Evolutionary conservation across 345 rosid genomes (phyloP).

Genomic region (Citropsis articulata): DNA sequence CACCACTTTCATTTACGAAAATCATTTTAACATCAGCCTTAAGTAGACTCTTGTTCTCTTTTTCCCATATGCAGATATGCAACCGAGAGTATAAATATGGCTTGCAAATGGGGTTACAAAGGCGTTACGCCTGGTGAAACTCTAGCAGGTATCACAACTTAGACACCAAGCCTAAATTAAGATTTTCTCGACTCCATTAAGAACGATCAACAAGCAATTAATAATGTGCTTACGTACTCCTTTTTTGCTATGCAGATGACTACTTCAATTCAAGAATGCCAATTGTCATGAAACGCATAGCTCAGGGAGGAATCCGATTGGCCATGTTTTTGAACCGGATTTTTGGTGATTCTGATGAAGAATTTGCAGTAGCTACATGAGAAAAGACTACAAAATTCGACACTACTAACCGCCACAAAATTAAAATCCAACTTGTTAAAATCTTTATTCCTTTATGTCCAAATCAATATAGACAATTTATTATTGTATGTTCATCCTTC

Average conservation of each 20-base stretch:
- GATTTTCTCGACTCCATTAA: neutral
- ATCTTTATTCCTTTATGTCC: neutral
- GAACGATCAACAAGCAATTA: neutral
- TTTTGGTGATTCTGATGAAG: slow-evolving; percentile 44
- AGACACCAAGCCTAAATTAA: neutral
- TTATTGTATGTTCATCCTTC: neutral
- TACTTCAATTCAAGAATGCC: slow-evolving; percentile 87
- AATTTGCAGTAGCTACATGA: slow-evolving; percentile 50
- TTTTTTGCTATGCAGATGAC: slow-evolving; percentile 47
- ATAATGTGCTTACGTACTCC: neutral
- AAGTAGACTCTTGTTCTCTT: neutral
- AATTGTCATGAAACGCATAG: slow-evolving; percentile 83
- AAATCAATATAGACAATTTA: neutral
- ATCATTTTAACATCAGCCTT: neutral
- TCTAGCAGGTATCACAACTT: slow-evolving; percentile 47
- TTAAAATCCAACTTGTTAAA: neutral
- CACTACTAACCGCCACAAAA: neutral
- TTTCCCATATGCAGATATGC: slow-evolving; percentile 50
- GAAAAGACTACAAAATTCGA: neutral
- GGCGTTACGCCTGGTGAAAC: slow-evolving; percentile 69
- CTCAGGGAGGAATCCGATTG: slow-evolving; percentile 87
- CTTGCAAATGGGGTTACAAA: slow-evolving; percentile 93
- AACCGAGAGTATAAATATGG: slow-evolving; percentile 67
- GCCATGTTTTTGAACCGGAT: slow-evolving; percentile 77
- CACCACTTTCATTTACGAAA: too few species aligned